Evolutionary conservation across 2,329 filamentous ascomycete species (phyloP).

Genomic region (Purpureocillium takamizusanense): DNA sequence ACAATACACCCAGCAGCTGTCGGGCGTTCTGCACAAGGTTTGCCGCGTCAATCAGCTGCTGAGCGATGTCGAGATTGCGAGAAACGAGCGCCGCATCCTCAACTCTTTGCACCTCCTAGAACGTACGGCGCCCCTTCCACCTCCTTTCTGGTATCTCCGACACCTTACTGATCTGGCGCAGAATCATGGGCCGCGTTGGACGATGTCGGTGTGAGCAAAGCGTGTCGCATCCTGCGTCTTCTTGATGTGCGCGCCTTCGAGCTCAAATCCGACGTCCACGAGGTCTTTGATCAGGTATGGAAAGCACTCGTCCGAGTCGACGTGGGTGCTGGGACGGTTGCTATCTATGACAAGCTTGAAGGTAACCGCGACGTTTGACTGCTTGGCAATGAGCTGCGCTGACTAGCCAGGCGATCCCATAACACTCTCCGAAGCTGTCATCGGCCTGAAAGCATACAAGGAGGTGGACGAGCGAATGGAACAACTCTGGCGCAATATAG

Average conservation of each 20-base stretch:
- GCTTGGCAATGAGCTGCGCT: slow-evolving; percentile 14
- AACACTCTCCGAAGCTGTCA: slow-evolving; percentile 43
- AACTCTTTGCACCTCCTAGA: slow-evolving; percentile 50
- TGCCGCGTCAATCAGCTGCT: slow-evolving; percentile 52
- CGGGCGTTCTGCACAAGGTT: slow-evolving; percentile 39
- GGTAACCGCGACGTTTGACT: slow-evolving; percentile 26
- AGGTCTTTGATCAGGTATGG: slow-evolving; percentile 64
- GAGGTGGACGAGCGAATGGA: slow-evolving; percentile 52
- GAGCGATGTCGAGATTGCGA: slow-evolving; percentile 49
- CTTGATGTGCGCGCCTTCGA: slow-evolving; percentile 57
- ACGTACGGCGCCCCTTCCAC: slow-evolving; percentile 27
- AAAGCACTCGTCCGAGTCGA: slow-evolving; percentile 57
- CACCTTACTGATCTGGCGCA: slow-evolving; percentile 19
- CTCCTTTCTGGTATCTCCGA: not conserved
- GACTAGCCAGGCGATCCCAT: slow-evolving; percentile 38
- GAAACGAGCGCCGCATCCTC: slow-evolving; percentile 43
- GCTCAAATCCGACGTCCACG: slow-evolving; percentile 56
- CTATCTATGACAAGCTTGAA: slow-evolving; percentile 42
- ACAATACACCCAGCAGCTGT: slow-evolving; percentile 49
- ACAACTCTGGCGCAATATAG: slow-evolving; percentile 53
- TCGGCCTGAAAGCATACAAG: slow-evolving; percentile 49
- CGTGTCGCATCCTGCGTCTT: slow-evolving; percentile 54
- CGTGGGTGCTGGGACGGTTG: slow-evolving; percentile 41
- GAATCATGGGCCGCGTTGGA: slow-evolving; percentile 50
- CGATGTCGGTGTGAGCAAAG: slow-evolving; percentile 49